Evolutionary conservation across 352 stramenopile genomes (phyloP), one percentile per base, ranked within the genome.

Genomic region (Pythium volutum): DNA sequence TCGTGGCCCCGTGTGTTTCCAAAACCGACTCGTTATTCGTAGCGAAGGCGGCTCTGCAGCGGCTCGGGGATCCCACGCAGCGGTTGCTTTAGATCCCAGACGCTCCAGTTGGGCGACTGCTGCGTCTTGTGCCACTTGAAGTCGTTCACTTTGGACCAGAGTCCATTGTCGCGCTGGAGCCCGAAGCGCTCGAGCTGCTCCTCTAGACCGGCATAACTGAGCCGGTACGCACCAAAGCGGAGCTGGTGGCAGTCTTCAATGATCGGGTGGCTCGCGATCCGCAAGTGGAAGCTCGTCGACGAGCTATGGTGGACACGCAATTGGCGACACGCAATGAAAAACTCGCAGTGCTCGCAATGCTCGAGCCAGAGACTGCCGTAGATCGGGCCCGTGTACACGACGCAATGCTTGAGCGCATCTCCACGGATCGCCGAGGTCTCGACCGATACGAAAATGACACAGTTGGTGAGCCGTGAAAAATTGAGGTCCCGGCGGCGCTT

Each of bases 91-190:
- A 76, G 69, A 41, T 87, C 70, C 26, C 87, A 71, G 16, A 92
- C 54, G 36, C 61, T 79, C 89, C 89, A 97, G 63, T 97, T 88
- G 6, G 89, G 89, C 62, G 85, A 96, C 58, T 91, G 77, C 66
- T 95, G 87, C 47, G 79, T 59, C 34, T 87, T 81, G 57, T 95
- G 87, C 89, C 89, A 97, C 70, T 96, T 95, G 69, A 97, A 97
- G 63, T 97, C 89, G 55, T 97, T 93, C 51, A 97, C 89, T 54
- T 96, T 88, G 15, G 81, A 73, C 87, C 87, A 97, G 5, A 95
- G 68, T 0, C 79, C 79, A 22, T 67, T 76, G 53, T 91, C 77
- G 42, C 76, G 76, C 4, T 50, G 52, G 50, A 95, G 62, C 0
- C 77, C 75, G 25, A 83, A 64, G 22, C 55, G 69, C 46, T 89